Percentiles rank a stretch among this genome's conserved stretches.
phyloP scores from a whole-genome alignment of 306 rosid species.

The Malus domestica region ASM211411v1 NC_041804.1:21840501-21841000 shows the following conservation, averaged over 20 bases:
- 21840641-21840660: slow-evolving; percentile 49
- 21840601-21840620: slow-evolving; percentile 15
- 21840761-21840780: slow-evolving; percentile 66
- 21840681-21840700: slow-evolving; percentile 40
- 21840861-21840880: background rate
- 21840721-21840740: slow-evolving; percentile 54
- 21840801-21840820: background rate
- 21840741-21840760: slow-evolving; percentile 43
- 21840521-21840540: slow-evolving; percentile 6
- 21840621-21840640: slow-evolving; percentile 41
- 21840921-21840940: slow-evolving; percentile 23
- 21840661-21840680: slow-evolving; percentile 57
- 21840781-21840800: slow-evolving; percentile 4
- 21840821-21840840: background rate
- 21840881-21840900: background rate
- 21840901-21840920: background rate
- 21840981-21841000: slow-evolving; percentile 53
- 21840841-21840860: background rate
- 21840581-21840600: background rate
- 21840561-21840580: slow-evolving; percentile 1
- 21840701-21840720: slow-evolving; percentile 38
- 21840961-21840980: slow-evolving; percentile 48
- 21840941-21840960: slow-evolving; percentile 18
- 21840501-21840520: slow-evolving; percentile 50
- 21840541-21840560: background rate